phyloP scores from a whole-genome alignment of 2,329 filamentous ascomycete genomes.

The Sclerotinia subarctica region DNA sequence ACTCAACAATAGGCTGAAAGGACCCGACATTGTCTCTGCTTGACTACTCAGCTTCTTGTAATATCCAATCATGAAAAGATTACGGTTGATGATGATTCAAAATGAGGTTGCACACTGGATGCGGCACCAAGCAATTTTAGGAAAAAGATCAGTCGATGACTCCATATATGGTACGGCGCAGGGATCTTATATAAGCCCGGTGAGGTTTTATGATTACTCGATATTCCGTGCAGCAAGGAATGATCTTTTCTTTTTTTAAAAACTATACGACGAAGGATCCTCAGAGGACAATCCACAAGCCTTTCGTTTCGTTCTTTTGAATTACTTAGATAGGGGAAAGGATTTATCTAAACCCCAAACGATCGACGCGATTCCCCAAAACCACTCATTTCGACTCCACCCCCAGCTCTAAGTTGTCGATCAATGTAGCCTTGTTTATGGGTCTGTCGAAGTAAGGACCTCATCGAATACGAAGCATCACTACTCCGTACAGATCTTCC shows the following conservation, averaged over 20 bases:
- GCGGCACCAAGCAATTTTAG: constrained; percentile 11
- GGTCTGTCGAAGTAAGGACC: no score
- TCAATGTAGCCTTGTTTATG: not conserved
- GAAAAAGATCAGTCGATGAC: constrained; percentile 1
- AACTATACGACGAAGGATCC: not conserved
- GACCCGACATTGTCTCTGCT: not conserved
- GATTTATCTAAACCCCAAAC: not conserved
- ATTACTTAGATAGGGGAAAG: not conserved
- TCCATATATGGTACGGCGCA: not conserved
- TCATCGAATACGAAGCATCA: not conserved
- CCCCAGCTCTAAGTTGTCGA: not conserved
- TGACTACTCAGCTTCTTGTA: constrained; percentile 13
- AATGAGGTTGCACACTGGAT: constrained; percentile 11
- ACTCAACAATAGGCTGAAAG: constrained; percentile 5
- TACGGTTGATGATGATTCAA: not conserved
- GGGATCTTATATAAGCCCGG: constrained; percentile 2
- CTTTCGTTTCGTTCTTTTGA: not conserved
- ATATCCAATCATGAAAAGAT: constrained; percentile 4
- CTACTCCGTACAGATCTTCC: not conserved
- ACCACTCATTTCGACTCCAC: constrained; percentile 4
- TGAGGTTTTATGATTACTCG: constrained; percentile 8
- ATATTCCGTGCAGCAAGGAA: not conserved
- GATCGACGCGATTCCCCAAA: not conserved
- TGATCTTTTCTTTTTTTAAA: not conserved
- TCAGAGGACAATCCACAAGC: not conserved